Evolutionary conservation across 768 basidiomycete species (phyloP), one percentile per base, ranked within the genome.

Genomic region (Pleurotus giganteus): DNA sequence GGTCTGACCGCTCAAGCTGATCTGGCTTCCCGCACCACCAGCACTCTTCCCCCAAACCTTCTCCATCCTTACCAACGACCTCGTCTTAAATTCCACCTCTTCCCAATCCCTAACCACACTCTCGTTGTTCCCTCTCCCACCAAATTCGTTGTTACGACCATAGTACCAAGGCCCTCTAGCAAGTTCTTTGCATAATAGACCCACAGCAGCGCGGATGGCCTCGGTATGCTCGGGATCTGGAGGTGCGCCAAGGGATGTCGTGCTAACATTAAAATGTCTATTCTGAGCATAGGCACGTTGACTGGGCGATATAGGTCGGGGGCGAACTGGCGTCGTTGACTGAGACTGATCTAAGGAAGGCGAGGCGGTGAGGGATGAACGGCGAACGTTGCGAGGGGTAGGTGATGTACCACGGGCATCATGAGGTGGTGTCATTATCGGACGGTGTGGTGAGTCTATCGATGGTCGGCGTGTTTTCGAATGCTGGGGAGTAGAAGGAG

Each of bases 61-160:
- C 66, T 94, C 91, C 53, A 89, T 72, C 53, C 90, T 74, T 19
- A 75, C 77, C 51, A 94, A 69, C 1, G 77, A 71, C 11, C 81
- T 73, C 60, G 86, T 70, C 47, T 88, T 75, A 7, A 80, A 70
- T 68, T 93, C 89, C 5, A 92, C 88, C 64, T 88, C 88, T 55
- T 86, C 86, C 81, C 84, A 88, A 53, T 89, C 86, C 62, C 71
- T 75, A 41, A 74, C 59, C 23, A 78, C 79, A 32, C 75, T 59
- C 21, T 82, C 79, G 4, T 71, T 74, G 13, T 24, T 27, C 21
- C 44, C 44, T 45, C 44, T 45, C 19, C 44, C 44, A 45, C 44
- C 44, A 26, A 45, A 45, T 17, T 45, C 44, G 26, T 51, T 51
- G 4, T 51, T 34, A 49, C 77, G 78, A 50, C 70, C 75, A 66